Percentiles rank a stretch among this genome's conserved stretches.
Conservation (phyloP, 129 eudicot species). For the Pittosporum tobira region DNA sequence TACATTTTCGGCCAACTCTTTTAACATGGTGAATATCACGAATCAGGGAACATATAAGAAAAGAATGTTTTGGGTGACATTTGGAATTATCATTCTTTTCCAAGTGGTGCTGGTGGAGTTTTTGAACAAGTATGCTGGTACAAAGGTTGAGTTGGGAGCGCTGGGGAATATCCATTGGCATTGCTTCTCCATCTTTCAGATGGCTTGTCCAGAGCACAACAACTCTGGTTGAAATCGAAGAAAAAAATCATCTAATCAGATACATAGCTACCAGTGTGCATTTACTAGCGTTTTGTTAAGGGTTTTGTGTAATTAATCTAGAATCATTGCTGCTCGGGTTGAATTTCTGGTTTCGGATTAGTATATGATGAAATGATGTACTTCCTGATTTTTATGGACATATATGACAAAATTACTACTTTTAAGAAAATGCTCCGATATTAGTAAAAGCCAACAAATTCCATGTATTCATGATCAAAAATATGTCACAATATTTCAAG, state of each 20-base stretch:
- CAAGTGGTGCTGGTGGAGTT: conserved; percentile 6
- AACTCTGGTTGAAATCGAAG: no score
- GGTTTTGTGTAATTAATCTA: no score
- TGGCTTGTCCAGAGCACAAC: no score
- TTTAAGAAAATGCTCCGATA: not conserved
- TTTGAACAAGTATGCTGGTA: conserved; percentile 4
- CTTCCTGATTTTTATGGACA: no score
- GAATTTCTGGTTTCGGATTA: no score
- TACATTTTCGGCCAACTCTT: conserved; percentile 1
- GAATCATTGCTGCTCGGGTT: no score
- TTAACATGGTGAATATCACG: not conserved
- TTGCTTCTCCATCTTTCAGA: conserved; percentile 7
- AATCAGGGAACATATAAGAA: conserved; percentile 1
- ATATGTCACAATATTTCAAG: conserved; percentile 32
- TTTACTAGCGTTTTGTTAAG: no score
- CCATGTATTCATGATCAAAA: not conserved
- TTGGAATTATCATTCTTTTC: not conserved
- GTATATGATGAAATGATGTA: no score
- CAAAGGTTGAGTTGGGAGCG: conserved; percentile 4
- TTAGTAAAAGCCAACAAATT: not conserved
- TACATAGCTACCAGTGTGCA: no score
- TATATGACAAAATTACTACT: no score
- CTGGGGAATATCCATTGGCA: conserved; percentile 4
- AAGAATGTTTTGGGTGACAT: not conserved
- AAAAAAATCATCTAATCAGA: no score